Conservation (phyloP, 1,139 yeast genomes). For the Suhomyces wounanorum region DNA sequence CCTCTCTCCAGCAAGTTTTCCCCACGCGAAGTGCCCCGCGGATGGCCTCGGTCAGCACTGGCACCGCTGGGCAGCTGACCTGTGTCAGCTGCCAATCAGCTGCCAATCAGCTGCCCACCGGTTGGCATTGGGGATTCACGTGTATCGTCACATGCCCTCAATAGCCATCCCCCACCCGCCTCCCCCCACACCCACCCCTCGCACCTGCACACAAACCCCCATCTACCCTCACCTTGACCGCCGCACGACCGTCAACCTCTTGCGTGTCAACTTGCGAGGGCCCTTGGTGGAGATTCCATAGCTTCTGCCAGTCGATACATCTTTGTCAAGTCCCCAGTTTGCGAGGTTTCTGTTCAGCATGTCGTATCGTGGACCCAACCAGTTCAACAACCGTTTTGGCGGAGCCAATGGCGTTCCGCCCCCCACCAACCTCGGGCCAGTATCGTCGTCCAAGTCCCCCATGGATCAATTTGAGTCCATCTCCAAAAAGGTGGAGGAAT, state of each 20-base stretch:
- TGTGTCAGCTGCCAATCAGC: too few relatives aligned
- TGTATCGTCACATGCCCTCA: too few relatives aligned
- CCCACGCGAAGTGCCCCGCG: not conserved
- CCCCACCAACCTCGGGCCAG: constrained; percentile 27
- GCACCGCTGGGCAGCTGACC: too few relatives aligned
- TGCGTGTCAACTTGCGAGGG: constrained; percentile 12
- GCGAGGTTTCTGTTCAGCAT: constrained; percentile 6
- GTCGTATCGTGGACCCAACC: constrained; percentile 22
- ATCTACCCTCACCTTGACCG: not conserved
- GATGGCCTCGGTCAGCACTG: not conserved
- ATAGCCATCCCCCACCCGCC: too few relatives aligned
- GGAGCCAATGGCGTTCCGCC: constrained; percentile 16
- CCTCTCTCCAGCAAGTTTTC: too few relatives aligned
- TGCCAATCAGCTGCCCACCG: too few relatives aligned
- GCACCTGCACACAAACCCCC: not conserved
- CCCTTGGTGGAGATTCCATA: not conserved
- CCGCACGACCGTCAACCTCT: constrained; percentile 9
- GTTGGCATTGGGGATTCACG: too few relatives aligned
- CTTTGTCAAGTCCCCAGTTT: not conserved
- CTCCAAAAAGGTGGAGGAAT: constrained; percentile 47
- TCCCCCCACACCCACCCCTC: too few relatives aligned
- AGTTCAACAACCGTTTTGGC: constrained; percentile 20
- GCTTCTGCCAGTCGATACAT: not conserved
- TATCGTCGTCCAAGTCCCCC: constrained; percentile 19
- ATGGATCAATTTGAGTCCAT: constrained; percentile 50